Evolutionary conservation across 1,139 yeast species (phyloP).

Genomic region (Taphrina confusa): DNA sequence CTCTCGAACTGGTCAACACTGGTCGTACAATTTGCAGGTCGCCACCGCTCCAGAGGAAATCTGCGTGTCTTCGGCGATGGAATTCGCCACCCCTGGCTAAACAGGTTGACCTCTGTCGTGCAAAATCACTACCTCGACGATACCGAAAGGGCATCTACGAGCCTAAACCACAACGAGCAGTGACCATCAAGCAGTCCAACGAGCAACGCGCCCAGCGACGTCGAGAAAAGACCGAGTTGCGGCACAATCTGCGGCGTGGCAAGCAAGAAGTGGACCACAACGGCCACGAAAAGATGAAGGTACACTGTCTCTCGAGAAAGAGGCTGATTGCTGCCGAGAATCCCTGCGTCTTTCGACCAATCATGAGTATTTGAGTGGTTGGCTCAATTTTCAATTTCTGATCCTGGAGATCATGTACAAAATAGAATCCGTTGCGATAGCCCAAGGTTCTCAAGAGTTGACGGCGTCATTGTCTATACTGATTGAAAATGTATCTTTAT

Average conservation of each 20-base stretch:
- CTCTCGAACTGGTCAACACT: neutral
- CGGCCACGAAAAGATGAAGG: slow-evolving; percentile 33
- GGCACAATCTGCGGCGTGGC: slow-evolving; percentile 22
- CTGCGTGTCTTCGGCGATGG: neutral
- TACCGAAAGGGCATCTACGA: slow-evolving; percentile 18
- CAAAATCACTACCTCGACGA: slow-evolving; percentile 11
- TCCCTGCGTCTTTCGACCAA: slow-evolving; percentile 30
- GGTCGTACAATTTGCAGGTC: neutral
- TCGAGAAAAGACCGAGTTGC: slow-evolving; percentile 24
- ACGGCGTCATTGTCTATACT: too few relatives aligned
- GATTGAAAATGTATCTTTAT: too few relatives aligned
- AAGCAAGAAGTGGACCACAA: slow-evolving; percentile 14
- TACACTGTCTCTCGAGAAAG: slow-evolving; percentile 24
- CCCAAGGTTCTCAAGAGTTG: too few relatives aligned
- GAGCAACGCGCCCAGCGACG: slow-evolving; percentile 33
- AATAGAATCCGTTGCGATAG: too few relatives aligned
- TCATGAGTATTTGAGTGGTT: slow-evolving; percentile 31
- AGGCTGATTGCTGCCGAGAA: slow-evolving; percentile 21
- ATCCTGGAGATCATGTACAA: slow-evolving; percentile 9
- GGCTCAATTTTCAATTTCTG: too few relatives aligned
- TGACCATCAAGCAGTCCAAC: slow-evolving; percentile 33
- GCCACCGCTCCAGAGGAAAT: neutral
- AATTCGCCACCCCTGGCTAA: slow-evolving; percentile 16
- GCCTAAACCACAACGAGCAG: slow-evolving; percentile 32
- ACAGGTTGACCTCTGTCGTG: neutral